These are phyloP conservation scores for Cicer arietinum DNA, from an alignment of 306 rosid genomes.

Conservation along the genomic window DNA sequence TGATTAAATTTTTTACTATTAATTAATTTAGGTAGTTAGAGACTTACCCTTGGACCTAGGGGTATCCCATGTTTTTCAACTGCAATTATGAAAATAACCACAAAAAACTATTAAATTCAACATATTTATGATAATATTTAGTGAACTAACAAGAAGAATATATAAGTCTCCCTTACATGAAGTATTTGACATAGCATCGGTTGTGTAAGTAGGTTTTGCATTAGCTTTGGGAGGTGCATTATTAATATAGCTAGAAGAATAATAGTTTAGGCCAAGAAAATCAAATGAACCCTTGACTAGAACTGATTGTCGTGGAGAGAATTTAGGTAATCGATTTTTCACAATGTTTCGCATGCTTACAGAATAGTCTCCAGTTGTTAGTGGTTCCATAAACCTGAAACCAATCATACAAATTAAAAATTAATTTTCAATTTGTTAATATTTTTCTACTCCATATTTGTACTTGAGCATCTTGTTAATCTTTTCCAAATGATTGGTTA, in stretches of 20 bases:
- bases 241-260: constrained; percentile 51
- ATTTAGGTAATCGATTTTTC: constrained; percentile 58
- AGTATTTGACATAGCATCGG: constrained; percentile 44
- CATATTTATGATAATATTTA: not conserved
- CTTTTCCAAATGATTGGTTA: no score
- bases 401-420: not conserved
- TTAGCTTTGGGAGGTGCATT: constrained; percentile 21
- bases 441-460: not conserved
- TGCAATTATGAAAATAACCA: constrained; percentile 7
- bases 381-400: constrained; percentile 61
- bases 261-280: constrained; percentile 68
- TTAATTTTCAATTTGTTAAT: not conserved
- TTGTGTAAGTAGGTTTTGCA: constrained; percentile 32
- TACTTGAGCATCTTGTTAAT: no score
- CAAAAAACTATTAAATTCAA: not conserved
- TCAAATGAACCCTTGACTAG: constrained; percentile 61
- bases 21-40: not conserved
- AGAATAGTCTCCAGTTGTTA: constrained; percentile 64
- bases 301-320: constrained; percentile 39
- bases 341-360: constrained; percentile 52
- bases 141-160: not conserved
- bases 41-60: constrained; percentile 34
- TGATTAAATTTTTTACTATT: not conserved
- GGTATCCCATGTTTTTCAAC: constrained; percentile 39
- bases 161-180: constrained; percentile 38